Evolutionary conservation across 306 rosid genomes (phyloP).

Genomic region (Acacia melanoxylon): DNA sequence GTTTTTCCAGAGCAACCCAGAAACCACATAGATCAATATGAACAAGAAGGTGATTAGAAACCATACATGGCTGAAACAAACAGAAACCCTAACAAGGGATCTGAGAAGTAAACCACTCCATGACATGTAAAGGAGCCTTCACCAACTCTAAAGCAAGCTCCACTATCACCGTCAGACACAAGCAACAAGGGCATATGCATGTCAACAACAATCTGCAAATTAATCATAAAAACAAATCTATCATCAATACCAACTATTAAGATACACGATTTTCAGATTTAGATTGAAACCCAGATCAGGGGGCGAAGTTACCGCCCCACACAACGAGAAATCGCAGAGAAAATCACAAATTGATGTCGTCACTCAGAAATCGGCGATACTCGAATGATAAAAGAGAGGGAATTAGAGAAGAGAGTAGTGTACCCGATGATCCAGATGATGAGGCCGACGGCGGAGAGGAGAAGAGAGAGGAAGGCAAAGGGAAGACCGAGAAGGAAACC

Average conservation of each 20-base stretch:
- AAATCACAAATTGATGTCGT: background rate
- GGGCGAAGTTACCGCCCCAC: background rate
- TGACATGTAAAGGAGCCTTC: slow-evolving; percentile 85
- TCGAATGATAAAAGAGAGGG: background rate
- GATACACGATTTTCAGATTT: background rate
- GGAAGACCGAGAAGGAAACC: slow-evolving; percentile 74
- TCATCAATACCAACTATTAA: background rate
- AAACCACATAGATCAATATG: background rate
- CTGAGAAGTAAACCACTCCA: slow-evolving; percentile 89
- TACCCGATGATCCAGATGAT: slow-evolving; percentile 71
- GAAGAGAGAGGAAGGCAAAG: slow-evolving; percentile 59
- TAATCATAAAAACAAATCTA: background rate
- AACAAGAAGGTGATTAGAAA: background rate
- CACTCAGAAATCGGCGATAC: background rate
- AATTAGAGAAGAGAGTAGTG: background rate
- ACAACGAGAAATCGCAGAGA: slow-evolving; percentile 2
- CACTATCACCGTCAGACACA: slow-evolving; percentile 81
- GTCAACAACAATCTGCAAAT: slow-evolving; percentile 54
- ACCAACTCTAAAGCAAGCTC: slow-evolving; percentile 70
- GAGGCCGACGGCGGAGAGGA: slow-evolving; percentile 59
- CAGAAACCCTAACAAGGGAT: slow-evolving; percentile 51
- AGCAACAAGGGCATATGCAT: slow-evolving; percentile 88
- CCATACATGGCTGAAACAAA: background rate
- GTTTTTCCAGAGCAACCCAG: background rate
- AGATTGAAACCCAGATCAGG: background rate